phyloP scores from a whole-genome alignment of 2,329 filamentous ascomycete species.

The Elsinoe arachidis region DNA sequence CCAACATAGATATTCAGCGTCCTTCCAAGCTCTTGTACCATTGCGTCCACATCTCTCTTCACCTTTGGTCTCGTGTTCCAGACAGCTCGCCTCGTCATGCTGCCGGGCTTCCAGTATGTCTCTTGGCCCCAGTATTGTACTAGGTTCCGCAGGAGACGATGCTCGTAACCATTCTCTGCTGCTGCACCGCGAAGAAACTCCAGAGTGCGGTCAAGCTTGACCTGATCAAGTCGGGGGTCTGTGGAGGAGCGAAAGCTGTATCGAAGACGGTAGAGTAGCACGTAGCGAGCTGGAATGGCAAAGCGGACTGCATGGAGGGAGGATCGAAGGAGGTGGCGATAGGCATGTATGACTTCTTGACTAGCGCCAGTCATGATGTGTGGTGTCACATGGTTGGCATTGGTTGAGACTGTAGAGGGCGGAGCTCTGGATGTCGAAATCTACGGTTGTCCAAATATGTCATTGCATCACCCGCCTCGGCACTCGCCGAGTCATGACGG shows the following conservation, averaged over 20 bases:
- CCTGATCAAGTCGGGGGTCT: slow-evolving; percentile 24
- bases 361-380: background rate
- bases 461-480: background rate
- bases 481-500: background rate
- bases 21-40: slow-evolving; percentile 3
- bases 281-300: slow-evolving; percentile 58
- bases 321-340: slow-evolving; percentile 60
- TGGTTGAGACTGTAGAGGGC: background rate
- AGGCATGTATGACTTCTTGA: slow-evolving; percentile 51
- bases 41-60: background rate
- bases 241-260: slow-evolving; percentile 31
- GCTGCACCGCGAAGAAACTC: slow-evolving; percentile 62
- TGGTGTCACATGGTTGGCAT: background rate
- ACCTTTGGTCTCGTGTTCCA: background rate
- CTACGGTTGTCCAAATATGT: background rate
- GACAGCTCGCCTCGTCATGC: background rate
- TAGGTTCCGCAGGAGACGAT: slow-evolving; percentile 62
- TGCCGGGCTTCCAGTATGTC: background rate
- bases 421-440: background rate
- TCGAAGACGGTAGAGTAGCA: slow-evolving; percentile 45
- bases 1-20: slow-evolving; percentile 10
- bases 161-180: slow-evolving; percentile 57
- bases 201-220: slow-evolving; percentile 52
- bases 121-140: slow-evolving; percentile 38
- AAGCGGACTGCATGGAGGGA: slow-evolving; percentile 63